Conservation (phyloP, 768 basidiomycete species). For the Mycena haematopus region DNA sequence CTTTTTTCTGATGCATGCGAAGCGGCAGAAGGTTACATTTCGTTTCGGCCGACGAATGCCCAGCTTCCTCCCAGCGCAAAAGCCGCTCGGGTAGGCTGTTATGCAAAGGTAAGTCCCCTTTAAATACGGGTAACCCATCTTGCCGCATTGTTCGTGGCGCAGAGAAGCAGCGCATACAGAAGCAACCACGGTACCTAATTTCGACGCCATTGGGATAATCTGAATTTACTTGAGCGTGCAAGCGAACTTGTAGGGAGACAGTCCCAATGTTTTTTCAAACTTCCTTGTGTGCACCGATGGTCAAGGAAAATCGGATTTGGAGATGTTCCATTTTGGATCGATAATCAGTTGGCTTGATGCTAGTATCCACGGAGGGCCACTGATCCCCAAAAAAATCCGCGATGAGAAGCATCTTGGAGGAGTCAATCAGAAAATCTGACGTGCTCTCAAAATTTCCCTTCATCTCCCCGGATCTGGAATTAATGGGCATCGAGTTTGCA, state of each 20-base stretch:
- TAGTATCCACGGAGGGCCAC: not conserved
- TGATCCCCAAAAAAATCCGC: constrained; percentile 13
- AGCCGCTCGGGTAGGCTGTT: not conserved
- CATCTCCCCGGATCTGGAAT: constrained; percentile 6
- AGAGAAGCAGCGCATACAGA: constrained; percentile 6
- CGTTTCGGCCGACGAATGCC: constrained; percentile 15
- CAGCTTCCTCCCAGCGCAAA: not conserved
- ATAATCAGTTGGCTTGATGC: constrained; percentile 1
- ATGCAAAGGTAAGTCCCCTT: not conserved
- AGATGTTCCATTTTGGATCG: not conserved
- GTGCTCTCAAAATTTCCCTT: constrained; percentile 1
- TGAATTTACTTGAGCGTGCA: not conserved
- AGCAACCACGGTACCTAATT: not conserved
- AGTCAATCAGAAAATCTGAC: constrained; percentile 27
- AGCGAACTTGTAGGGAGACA: not conserved
- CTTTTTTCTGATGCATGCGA: constrained; percentile 9
- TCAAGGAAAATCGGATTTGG: not conserved
- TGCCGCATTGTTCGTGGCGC: constrained; percentile 11
- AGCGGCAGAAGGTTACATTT: not conserved
- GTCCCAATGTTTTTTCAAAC: not conserved
- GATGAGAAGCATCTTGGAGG: constrained; percentile 19
- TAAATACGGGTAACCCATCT: not conserved
- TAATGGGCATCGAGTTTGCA: not conserved
- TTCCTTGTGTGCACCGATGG: too few relatives aligned
- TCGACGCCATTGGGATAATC: not conserved